phyloP scores from a whole-genome alignment of 2,329 filamentous ascomycete species.

The Paracamarosporium sp. region DNA sequence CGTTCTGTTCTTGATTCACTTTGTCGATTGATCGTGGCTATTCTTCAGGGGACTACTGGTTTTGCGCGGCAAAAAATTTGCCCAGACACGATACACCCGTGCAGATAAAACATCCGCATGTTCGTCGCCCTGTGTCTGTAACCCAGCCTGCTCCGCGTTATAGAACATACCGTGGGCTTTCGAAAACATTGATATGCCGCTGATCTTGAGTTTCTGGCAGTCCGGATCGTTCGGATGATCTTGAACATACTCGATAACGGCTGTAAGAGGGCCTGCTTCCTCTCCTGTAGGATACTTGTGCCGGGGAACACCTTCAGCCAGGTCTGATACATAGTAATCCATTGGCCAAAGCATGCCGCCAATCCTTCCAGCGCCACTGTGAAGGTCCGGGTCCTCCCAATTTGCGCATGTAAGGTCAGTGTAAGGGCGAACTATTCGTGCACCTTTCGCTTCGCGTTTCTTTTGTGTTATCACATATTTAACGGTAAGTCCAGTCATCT shows the following conservation, averaged over 20 bases:
- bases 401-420: neutral
- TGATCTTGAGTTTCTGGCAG: neutral
- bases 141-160: neutral
- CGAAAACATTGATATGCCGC: neutral
- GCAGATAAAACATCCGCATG: too few relatives aligned
- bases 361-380: neutral
- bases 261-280: neutral
- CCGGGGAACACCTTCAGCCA: neutral
- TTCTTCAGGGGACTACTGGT: too few relatives aligned
- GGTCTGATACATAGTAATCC: constrained; percentile 1
- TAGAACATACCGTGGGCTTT: neutral
- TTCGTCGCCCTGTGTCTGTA: neutral
- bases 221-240: neutral
- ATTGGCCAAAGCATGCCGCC: neutral
- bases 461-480: too few relatives aligned
- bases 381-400: neutral
- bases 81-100: too few relatives aligned
- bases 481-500: neutral
- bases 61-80: too few relatives aligned
- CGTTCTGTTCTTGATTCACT: too few relatives aligned
- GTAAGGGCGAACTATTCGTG: neutral
- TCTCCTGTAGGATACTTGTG: neutral
- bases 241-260: neutral
- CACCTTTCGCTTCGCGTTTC: neutral
- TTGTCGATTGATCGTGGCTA: too few relatives aligned